Evolutionary conservation across 2,329 filamentous ascomycete genomes (phyloP).

Genomic region (Passalora sequoiae): DNA sequence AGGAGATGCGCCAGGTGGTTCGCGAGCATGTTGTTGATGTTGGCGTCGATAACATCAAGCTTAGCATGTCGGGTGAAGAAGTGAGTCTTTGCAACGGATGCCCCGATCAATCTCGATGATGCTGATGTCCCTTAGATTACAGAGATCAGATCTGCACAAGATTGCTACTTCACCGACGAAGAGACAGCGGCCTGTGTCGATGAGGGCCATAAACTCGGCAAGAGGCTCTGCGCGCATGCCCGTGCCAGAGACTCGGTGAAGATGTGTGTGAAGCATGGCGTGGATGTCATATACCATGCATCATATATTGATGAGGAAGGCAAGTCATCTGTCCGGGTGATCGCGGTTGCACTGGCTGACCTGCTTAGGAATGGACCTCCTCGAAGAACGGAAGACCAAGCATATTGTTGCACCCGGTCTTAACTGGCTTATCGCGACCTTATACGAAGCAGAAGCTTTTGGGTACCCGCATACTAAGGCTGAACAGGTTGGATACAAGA

Average conservation of each 20-base stretch:
- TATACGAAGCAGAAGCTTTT: slow-evolving; percentile 37
- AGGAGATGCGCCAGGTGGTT: too few species aligned
- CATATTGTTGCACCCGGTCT: slow-evolving; percentile 42
- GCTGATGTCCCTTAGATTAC: too few species aligned
- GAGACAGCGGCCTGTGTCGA: slow-evolving; percentile 48
- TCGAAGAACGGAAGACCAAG: slow-evolving; percentile 38
- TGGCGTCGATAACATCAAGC: too few species aligned
- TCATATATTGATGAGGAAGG: slow-evolving; percentile 42
- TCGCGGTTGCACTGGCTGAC: too few species aligned
- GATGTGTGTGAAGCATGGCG: slow-evolving; percentile 42
- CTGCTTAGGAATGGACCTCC: slow-evolving; percentile 39
- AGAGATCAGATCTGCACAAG: slow-evolving; percentile 34
- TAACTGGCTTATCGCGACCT: slow-evolving; percentile 41
- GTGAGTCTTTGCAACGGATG: too few species aligned
- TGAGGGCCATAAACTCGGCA: slow-evolving; percentile 41
- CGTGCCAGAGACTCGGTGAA: slow-evolving; percentile 43
- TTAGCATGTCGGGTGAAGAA: too few species aligned
- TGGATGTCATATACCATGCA: slow-evolving; percentile 48
- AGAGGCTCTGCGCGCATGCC: slow-evolving; percentile 38
- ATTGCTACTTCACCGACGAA: slow-evolving; percentile 45
- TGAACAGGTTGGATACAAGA: slow-evolving; percentile 42
- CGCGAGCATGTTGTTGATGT: too few species aligned
- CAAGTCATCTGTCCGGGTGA: too few species aligned
- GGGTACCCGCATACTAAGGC: slow-evolving; percentile 42
- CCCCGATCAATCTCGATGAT: too few species aligned